Base-by-base conservation (phyloP, 768 basidiomycete species). In the Amanita fuliginea region DNA sequence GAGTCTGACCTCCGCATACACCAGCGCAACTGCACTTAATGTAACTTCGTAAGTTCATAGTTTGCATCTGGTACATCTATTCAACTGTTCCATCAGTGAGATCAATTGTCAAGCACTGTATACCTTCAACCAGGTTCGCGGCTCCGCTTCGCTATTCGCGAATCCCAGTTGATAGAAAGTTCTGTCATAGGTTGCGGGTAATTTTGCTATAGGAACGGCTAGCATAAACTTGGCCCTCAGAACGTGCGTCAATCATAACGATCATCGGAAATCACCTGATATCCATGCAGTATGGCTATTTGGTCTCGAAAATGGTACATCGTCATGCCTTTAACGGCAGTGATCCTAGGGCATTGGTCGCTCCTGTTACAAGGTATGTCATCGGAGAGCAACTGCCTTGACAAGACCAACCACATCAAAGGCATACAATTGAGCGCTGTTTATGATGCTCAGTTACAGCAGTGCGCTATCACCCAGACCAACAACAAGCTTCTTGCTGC, bases 281-380 rank as follows among this genome's bases (percentile, higher is more conserved):
- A 30, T 9, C 42, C 36, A 28, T 46, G 2, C 51, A 85, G 83
- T 5, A 80, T 86, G 58, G 83, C 83, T 0, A 78, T 86, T 1
- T 86, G 83, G 81, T 76, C 75, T 0, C 74, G 81, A 53, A 72
- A 67, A 42, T 70, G 64, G 65, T 77, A 67, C 50, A 70, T 86
- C 34, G 68, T 77, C 22, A 45, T 64, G 10, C 74, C 76, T 18
- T 67, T 86, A 2, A 61, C 80, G 18, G 47, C 67, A 3, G 62
- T 85, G 44, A 83, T 83, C 53, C 65, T 84, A 14, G 83, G 74
- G 0, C 83, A 86, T 57, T 86, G 82, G 83, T 81, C 81, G 3
- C 68, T 86, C 36, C 68, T 84, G 24, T 64, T 86, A 26, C 81
- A 82, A 57, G 83, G 83, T 81, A 53, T 22, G 64, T 53, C 36